A percentile compares a stretch with the other conserved stretches of the same genome.
Conservation (phyloP, 768 basidiomycete genomes). For the Mycena leptocephala region DNA sequence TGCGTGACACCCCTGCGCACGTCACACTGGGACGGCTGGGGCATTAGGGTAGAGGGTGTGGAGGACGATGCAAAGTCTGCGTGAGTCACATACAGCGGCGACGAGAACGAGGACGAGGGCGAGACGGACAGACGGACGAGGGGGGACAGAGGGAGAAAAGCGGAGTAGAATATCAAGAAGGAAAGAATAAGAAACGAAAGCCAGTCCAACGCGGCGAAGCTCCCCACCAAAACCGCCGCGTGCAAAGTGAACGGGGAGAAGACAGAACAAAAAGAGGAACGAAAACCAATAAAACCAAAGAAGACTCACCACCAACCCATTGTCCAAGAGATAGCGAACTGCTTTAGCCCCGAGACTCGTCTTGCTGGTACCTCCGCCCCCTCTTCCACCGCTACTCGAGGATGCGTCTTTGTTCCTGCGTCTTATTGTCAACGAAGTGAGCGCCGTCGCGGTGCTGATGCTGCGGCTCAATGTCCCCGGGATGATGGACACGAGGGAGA, state of each 20-base stretch:
- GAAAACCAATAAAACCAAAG: background rate
- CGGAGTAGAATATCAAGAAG: background rate
- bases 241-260: background rate
- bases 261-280: background rate
- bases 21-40: background rate
- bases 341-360: too few relatives aligned
- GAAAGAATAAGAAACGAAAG: background rate
- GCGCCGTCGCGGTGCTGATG: too few relatives aligned
- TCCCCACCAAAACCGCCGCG: background rate
- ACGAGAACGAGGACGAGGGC: background rate
- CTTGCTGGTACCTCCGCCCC: too few relatives aligned
- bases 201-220: background rate
- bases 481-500: too few relatives aligned
- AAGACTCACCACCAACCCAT: slow-evolving; percentile 5
- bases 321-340: too few relatives aligned
- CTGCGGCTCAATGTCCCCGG: too few relatives aligned
- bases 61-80: slow-evolving; percentile 5
- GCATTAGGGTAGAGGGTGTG: background rate
- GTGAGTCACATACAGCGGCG: background rate
- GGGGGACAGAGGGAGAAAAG: background rate
- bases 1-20: background rate
- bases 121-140: background rate
- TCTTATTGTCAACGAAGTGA: too few relatives aligned
- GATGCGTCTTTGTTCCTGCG: too few relatives aligned
- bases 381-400: too few relatives aligned